Conservation (phyloP, 2,329 filamentous ascomycete genomes). For the Ambrosiella xylebori region DNA sequence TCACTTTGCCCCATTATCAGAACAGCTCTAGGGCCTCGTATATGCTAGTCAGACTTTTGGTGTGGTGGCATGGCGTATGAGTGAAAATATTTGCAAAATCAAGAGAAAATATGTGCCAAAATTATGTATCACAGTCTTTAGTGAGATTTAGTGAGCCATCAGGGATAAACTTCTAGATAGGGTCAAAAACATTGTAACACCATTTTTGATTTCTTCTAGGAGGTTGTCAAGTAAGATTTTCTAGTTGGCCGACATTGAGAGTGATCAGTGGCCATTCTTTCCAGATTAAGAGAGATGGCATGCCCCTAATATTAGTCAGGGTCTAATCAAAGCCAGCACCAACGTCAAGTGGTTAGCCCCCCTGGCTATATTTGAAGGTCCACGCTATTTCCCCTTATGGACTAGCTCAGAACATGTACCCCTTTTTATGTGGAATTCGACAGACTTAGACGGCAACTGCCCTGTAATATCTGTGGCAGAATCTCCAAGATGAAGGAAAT, state of each 20-base stretch:
- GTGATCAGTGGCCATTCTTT: background rate
- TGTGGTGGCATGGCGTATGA: background rate
- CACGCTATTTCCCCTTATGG: constrained; percentile 4
- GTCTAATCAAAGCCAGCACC: constrained; percentile 4
- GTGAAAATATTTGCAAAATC: background rate
- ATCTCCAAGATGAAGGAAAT: background rate
- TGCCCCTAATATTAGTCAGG: constrained; percentile 8
- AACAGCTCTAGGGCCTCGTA: background rate
- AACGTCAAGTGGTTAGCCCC: constrained; percentile 1
- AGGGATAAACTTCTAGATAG: background rate
- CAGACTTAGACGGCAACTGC: background rate
- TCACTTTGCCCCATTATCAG: background rate
- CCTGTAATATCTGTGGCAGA: background rate
- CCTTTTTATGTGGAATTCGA: constrained; percentile 2
- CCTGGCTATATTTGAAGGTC: constrained; percentile 5
- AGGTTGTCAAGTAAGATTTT: background rate
- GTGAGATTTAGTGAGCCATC: background rate
- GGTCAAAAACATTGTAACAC: background rate
- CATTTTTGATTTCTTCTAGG: background rate
- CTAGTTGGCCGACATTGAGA: background rate
- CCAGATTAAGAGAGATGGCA: background rate
- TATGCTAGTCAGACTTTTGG: background rate
- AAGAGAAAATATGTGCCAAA: background rate
- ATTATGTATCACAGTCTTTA: no score
- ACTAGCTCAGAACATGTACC: constrained; percentile 6